phyloP scores from a whole-genome alignment of 441 rosid species.

The Euphorbia corollata region DNA sequence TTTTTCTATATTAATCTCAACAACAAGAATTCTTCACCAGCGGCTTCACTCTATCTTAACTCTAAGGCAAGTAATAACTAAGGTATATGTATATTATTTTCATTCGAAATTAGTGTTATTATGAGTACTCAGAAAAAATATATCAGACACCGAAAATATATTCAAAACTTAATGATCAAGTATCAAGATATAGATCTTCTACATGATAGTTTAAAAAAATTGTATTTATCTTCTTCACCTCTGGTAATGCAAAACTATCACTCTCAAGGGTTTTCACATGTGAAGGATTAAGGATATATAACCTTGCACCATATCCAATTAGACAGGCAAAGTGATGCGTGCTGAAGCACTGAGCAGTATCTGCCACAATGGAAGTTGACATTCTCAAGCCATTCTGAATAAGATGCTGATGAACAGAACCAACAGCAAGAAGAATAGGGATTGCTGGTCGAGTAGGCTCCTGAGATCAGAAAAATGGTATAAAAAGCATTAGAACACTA shows the following conservation, averaged over 20 bases:
- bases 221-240: not conserved
- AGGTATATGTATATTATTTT: not conserved
- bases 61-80: not conserved
- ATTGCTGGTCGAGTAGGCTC: slow-evolving; percentile 87
- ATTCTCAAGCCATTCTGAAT: slow-evolving; percentile 91
- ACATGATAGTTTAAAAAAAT: not conserved
- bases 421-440: slow-evolving; percentile 95
- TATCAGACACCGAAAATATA: not conserved
- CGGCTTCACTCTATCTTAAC: not conserved
- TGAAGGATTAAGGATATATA: slow-evolving; percentile 16
- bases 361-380: slow-evolving; percentile 92
- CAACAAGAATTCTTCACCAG: not conserved
- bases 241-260: not conserved
- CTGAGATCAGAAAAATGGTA: slow-evolving; percentile 33
- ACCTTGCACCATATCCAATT: slow-evolving; percentile 99
- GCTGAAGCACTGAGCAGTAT: slow-evolving; percentile 98
- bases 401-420: slow-evolving; percentile 98
- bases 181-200: not conserved
- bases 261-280: not conserved
- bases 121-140: not conserved
- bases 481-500: slow-evolving; percentile 11
- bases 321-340: slow-evolving; percentile 98
- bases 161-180: not conserved
- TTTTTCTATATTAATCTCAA: not conserved
- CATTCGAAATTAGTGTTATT: not conserved